These are phyloP conservation scores for Cinnamomum chago DNA, from an alignment of 164 flowering plant genomes.

Conservation along the genomic window DNA sequence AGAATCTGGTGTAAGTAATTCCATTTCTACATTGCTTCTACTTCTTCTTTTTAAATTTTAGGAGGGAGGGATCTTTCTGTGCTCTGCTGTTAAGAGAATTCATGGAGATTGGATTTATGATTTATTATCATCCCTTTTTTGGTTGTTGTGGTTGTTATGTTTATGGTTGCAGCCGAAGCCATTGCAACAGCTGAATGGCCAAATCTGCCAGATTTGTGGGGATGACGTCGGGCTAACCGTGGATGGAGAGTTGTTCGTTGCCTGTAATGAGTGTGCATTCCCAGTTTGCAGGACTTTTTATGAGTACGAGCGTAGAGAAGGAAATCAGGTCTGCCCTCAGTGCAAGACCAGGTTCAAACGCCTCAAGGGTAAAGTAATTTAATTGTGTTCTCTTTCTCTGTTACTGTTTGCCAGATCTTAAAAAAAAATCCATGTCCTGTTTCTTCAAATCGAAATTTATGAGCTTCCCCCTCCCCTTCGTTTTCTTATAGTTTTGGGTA, in stretches of 20 bases:
- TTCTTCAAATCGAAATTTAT: too few species aligned
- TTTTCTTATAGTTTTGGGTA: neutral
- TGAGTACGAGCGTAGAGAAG: slow-evolving; percentile 57
- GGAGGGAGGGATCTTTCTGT: neutral
- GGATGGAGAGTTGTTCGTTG: slow-evolving; percentile 54
- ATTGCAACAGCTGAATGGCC: slow-evolving; percentile 33
- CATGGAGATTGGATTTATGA: neutral
- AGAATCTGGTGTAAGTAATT: slow-evolving; percentile 35
- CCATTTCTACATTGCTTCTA: neutral
- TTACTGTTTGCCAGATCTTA: neutral
- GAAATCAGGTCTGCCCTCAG: slow-evolving; percentile 54
- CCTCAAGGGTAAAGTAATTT: slow-evolving; percentile 33
- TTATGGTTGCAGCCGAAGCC: slow-evolving; percentile 31
- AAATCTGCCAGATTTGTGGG: slow-evolving; percentile 56
- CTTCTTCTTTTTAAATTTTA: too few species aligned
- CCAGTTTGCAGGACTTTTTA: slow-evolving; percentile 57
- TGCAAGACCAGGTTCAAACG: slow-evolving; percentile 61
- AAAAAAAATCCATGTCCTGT: neutral
- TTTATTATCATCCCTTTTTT: neutral
- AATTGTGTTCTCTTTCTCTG: neutral
- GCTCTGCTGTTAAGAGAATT: neutral
- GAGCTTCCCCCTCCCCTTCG: neutral
- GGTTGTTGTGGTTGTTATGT: neutral
- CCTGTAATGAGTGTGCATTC: slow-evolving; percentile 61
- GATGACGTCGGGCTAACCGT: slow-evolving; percentile 47